Conservation (phyloP, 805 yeast species). For the Starmera amethionina region DNA sequence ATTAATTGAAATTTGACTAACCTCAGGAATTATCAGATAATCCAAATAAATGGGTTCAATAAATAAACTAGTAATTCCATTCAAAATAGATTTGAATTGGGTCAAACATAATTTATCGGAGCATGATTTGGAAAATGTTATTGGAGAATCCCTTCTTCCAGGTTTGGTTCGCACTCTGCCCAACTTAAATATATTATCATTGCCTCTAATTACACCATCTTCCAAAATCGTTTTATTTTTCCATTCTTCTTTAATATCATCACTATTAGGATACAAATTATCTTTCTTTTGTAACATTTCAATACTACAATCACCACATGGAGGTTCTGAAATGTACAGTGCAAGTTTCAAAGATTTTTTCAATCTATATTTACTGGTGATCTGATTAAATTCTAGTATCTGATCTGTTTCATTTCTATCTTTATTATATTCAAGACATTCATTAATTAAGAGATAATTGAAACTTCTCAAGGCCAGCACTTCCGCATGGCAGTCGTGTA, state of each 20-base stretch:
- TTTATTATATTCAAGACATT: constrained; percentile 7
- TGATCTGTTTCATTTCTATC: not conserved
- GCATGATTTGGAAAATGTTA: constrained; percentile 76
- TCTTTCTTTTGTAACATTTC: constrained; percentile 20
- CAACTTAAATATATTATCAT: constrained; percentile 41
- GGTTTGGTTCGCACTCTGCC: constrained; percentile 89
- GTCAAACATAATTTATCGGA: constrained; percentile 69
- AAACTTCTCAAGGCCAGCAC: constrained; percentile 62
- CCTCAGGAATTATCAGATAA: constrained; percentile 39
- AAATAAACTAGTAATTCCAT: constrained; percentile 29
- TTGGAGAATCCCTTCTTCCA: constrained; percentile 71
- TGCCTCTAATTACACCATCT: constrained; percentile 42
- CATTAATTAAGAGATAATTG: constrained; percentile 28
- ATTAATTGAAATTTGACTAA: constrained; percentile 5
- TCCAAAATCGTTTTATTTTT: constrained; percentile 6
- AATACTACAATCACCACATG: constrained; percentile 90
- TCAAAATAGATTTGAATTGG: constrained; percentile 49
- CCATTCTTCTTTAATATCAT: constrained; percentile 4
- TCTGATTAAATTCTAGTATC: too few species aligned
- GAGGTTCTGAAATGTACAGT: constrained; percentile 62
- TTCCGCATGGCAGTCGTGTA: constrained; percentile 93
- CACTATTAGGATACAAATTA: too few species aligned
- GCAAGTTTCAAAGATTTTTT: constrained; percentile 36
- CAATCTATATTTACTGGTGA: constrained; percentile 18
- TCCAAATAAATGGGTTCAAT: constrained; percentile 29